Evolutionary conservation across 352 stramenopile genomes (phyloP).

Genomic region (Phytopythium oedochilum): DNA sequence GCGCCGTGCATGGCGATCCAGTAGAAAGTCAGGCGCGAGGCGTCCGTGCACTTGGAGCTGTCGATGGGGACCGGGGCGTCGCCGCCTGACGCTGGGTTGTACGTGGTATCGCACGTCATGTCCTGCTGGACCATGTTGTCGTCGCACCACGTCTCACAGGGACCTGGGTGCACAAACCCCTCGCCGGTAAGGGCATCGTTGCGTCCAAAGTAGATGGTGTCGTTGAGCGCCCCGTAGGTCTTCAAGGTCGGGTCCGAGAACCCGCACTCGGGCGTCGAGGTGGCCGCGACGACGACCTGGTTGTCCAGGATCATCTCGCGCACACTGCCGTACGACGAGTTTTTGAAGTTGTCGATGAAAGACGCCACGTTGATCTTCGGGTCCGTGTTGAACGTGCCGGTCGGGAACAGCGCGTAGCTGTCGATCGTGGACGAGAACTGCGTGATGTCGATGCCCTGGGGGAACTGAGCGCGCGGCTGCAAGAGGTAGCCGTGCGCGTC

Average conservation of each 20-base stretch:
- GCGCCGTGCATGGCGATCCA: constrained; percentile 48
- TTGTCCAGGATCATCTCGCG: constrained; percentile 33
- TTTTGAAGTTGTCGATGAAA: constrained; percentile 35
- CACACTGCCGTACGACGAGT: constrained; percentile 33
- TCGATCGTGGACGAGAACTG: constrained; percentile 36
- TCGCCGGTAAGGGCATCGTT: constrained; percentile 25
- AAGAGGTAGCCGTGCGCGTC: constrained; percentile 30
- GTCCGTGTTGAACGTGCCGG: constrained; percentile 26
- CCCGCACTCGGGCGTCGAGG: constrained; percentile 26
- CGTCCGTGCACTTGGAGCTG: constrained; percentile 24
- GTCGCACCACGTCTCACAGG: constrained; percentile 45
- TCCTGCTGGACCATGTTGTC: constrained; percentile 26
- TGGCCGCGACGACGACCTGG: constrained; percentile 16
- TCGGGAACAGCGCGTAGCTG: constrained; percentile 27
- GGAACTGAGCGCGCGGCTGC: constrained; percentile 31
- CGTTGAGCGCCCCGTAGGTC: constrained; percentile 23
- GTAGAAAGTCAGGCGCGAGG: constrained; percentile 40
- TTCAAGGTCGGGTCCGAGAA: constrained; percentile 34
- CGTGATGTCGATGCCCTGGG: constrained; percentile 31
- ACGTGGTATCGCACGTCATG: constrained; percentile 30
- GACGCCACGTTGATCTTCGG: constrained; percentile 23
- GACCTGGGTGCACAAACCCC: constrained; percentile 36
- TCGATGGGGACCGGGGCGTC: constrained; percentile 30
- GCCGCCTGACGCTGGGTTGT: constrained; percentile 16
- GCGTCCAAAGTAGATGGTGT: constrained; percentile 35